Evolutionary conservation across 2,329 filamentous ascomycete genomes (phyloP).

Genomic region (Nigrospora sphaerica): DNA sequence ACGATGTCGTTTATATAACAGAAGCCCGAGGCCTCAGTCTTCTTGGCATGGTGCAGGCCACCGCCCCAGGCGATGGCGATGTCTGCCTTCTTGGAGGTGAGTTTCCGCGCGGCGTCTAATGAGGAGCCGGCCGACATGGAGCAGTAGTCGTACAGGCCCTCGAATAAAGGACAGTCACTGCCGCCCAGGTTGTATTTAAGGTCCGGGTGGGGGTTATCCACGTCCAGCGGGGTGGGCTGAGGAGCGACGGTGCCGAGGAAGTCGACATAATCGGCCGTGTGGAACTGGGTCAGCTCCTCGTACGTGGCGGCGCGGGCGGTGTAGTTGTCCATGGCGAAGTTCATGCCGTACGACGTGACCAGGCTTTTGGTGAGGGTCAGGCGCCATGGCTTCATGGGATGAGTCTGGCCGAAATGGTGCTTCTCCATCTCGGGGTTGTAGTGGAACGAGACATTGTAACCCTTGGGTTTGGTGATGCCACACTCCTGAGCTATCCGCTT

Average conservation of each 20-base stretch:
- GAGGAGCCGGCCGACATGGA: slow-evolving; percentile 88
- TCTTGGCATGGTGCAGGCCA: slow-evolving; percentile 93
- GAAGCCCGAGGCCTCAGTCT: slow-evolving; percentile 87
- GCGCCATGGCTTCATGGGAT: slow-evolving; percentile 99
- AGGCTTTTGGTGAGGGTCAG: slow-evolving; percentile 91
- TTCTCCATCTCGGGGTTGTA: slow-evolving; percentile 92
- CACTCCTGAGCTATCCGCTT: slow-evolving; percentile 51
- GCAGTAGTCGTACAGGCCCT: slow-evolving; percentile 92
- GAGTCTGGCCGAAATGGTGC: slow-evolving; percentile 93
- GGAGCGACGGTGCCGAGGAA: slow-evolving; percentile 72
- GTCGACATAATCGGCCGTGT: slow-evolving; percentile 83
- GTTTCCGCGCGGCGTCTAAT: slow-evolving; percentile 82
- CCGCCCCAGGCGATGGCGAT: slow-evolving; percentile 98
- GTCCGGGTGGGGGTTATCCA: slow-evolving; percentile 56
- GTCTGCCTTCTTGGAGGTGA: slow-evolving; percentile 79
- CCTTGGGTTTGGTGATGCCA: slow-evolving; percentile 72
- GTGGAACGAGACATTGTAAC: slow-evolving; percentile 91
- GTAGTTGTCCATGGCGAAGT: slow-evolving; percentile 94
- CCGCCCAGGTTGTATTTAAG: slow-evolving; percentile 79
- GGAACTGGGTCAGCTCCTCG: slow-evolving; percentile 82
- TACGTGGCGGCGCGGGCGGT: slow-evolving; percentile 75
- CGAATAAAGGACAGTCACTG: slow-evolving; percentile 93
- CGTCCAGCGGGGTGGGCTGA: slow-evolving; percentile 54
- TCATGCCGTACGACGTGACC: slow-evolving; percentile 90
- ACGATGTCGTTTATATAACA: slow-evolving; percentile 99